These are phyloP conservation scores for Xylariaceae sp. DNA, from an alignment of 2,329 filamentous ascomycete genomes.

Conservation along the genomic window DNA sequence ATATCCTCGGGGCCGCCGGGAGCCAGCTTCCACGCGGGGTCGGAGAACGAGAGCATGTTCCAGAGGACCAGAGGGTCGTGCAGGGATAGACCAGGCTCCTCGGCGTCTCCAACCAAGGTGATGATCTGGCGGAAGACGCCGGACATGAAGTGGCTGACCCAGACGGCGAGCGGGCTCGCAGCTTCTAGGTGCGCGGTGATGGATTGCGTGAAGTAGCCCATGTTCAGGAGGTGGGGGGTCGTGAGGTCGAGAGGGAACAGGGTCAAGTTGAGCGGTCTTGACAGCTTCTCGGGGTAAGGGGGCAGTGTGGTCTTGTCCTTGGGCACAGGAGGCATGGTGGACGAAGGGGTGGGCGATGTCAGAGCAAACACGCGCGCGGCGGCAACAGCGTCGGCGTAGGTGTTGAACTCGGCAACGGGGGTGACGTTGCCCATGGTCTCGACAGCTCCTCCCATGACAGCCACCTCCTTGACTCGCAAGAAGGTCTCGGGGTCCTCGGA, in stretches of 20 bases:
- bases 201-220: conserved; percentile 52
- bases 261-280: conserved; percentile 59
- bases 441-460: conserved; percentile 92
- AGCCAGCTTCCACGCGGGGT: conserved; percentile 51
- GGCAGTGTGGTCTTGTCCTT: conserved; percentile 46
- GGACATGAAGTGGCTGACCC: conserved; percentile 67
- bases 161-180: conserved; percentile 68
- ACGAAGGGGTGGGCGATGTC: conserved; percentile 65
- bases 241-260: conserved; percentile 77
- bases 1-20: conserved; percentile 68
- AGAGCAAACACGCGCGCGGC: conserved; percentile 72
- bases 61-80: conserved; percentile 77
- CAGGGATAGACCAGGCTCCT: conserved; percentile 57
- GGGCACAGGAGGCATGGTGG: conserved; percentile 71
- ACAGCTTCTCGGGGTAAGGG: conserved; percentile 59
- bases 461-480: conserved; percentile 79
- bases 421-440: conserved; percentile 74
- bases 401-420: conserved; percentile 91
- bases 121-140: conserved; percentile 66
- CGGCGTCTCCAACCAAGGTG: conserved; percentile 53
- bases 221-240: conserved; percentile 60
- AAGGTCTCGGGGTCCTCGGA: conserved; percentile 86
- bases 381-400: conserved; percentile 78
- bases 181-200: conserved; percentile 51
- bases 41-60: conserved; percentile 63